Percentiles rank a stretch among this genome's conserved stretches.
phyloP scores from a whole-genome alignment of 306 rosid genomes.

The Cucurbita moschata region DNA sequence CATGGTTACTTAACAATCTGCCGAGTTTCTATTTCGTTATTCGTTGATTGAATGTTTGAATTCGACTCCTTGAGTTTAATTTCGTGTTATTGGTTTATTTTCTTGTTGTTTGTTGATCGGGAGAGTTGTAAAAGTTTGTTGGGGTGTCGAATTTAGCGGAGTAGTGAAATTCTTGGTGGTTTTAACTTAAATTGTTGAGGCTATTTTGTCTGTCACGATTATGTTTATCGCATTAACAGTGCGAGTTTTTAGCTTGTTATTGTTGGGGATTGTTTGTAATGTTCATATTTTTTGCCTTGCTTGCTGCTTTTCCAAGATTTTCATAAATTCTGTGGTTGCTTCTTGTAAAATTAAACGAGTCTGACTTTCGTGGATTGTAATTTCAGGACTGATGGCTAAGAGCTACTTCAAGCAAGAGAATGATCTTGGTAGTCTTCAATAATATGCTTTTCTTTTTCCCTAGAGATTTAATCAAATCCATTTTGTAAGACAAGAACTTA shows the following conservation, averaged over 20 bases:
- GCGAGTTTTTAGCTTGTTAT: neutral
- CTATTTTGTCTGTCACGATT: neutral
- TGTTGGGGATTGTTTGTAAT: neutral
- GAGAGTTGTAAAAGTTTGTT: neutral
- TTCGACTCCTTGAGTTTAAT: neutral
- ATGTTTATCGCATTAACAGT: neutral
- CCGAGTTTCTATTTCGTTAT: neutral
- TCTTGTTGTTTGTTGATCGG: neutral
- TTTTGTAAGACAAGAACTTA: constrained; percentile 6
- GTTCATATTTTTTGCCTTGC: neutral
- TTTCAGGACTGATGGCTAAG: constrained; percentile 69
- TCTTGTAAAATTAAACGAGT: neutral
- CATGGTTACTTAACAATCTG: neutral
- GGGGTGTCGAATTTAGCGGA: neutral
- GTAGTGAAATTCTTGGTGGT: neutral
- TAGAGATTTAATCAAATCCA: neutral
- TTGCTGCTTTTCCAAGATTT: neutral
- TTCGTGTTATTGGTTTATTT: neutral
- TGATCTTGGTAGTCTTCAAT: constrained; percentile 52
- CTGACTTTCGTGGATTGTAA: constrained; percentile 18
- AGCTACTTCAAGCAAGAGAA: constrained; percentile 97
- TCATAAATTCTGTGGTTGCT: neutral
- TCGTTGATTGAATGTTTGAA: neutral
- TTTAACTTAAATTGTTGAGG: neutral
- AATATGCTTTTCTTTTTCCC: neutral